Conservation (phyloP, 148 eudicot genomes). For the Euryodendron excelsum region DNA sequence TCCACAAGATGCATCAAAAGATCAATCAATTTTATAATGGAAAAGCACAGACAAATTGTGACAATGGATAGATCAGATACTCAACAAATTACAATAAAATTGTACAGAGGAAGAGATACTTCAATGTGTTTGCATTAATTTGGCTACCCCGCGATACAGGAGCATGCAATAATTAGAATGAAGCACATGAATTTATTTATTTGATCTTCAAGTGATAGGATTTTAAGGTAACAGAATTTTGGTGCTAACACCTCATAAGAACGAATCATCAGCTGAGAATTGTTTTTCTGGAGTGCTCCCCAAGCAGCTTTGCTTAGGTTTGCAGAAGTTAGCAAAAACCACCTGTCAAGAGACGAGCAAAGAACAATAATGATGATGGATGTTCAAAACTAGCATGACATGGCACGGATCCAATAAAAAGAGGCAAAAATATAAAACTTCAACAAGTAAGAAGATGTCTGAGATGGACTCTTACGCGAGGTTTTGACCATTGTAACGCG, state of each 20-base stretch:
- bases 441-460: constrained; percentile 1
- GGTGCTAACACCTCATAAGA: constrained; percentile 75
- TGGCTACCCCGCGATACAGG: background rate
- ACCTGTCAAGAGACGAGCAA: constrained; percentile 38
- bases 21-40: background rate
- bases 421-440: background rate
- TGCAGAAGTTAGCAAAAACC: constrained; percentile 91
- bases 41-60: background rate
- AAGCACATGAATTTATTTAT: background rate
- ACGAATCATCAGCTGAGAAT: constrained; percentile 91
- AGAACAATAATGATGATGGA: too few species aligned
- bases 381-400: background rate
- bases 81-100: background rate
- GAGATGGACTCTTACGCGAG: constrained; percentile 65
- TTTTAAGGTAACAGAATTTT: background rate
- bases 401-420: background rate
- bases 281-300: constrained; percentile 95
- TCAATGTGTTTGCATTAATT: background rate
- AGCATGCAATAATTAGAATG: background rate
- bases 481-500: constrained; percentile 84
- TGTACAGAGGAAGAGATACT: background rate
- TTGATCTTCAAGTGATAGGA: background rate
- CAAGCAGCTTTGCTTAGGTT: constrained; percentile 99
- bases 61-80: background rate
- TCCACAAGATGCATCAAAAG: background rate